phyloP scores from a whole-genome alignment of 495 filamentous ascomycete genomes.

The Penicillium verhagenii region DNA sequence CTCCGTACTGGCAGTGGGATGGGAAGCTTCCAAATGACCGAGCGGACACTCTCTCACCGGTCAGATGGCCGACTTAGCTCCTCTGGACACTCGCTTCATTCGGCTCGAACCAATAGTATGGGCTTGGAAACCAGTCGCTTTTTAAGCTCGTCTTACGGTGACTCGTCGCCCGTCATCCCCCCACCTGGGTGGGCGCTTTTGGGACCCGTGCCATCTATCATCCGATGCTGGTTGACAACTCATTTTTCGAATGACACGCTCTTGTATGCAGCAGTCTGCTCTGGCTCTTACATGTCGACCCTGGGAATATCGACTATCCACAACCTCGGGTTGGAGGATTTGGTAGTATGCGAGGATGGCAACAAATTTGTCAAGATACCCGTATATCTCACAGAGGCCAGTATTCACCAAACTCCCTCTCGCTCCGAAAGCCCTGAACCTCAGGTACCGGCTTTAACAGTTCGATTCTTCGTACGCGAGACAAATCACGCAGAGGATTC shows the following conservation, averaged over 20 bases:
- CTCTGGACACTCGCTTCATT: slow-evolving; percentile 77
- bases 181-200: slow-evolving; percentile 79
- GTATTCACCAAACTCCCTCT: slow-evolving; percentile 71
- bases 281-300: slow-evolving; percentile 82
- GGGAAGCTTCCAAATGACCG: slow-evolving; percentile 79
- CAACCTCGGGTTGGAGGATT: slow-evolving; percentile 65
- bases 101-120: slow-evolving; percentile 80
- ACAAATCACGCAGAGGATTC: slow-evolving; percentile 48
- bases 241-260: slow-evolving; percentile 83
- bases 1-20: slow-evolving; percentile 76
- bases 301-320: slow-evolving; percentile 70
- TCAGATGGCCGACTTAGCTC: slow-evolving; percentile 96
- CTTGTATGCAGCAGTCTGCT: slow-evolving; percentile 89
- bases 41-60: slow-evolving; percentile 88
- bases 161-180: slow-evolving; percentile 65
- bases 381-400: slow-evolving; percentile 88
- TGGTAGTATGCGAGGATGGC: slow-evolving; percentile 64
- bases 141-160: slow-evolving; percentile 58
- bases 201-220: slow-evolving; percentile 85
- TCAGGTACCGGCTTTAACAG: slow-evolving; percentile 75
- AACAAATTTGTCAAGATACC: slow-evolving; percentile 67
- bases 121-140: slow-evolving; percentile 72
- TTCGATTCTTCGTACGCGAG: slow-evolving; percentile 72
- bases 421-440: slow-evolving; percentile 70
- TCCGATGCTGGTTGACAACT: slow-evolving; percentile 89